phyloP scores from a whole-genome alignment of 352 stramenopile species.

The Halophytophthora batemanensis region DNA sequence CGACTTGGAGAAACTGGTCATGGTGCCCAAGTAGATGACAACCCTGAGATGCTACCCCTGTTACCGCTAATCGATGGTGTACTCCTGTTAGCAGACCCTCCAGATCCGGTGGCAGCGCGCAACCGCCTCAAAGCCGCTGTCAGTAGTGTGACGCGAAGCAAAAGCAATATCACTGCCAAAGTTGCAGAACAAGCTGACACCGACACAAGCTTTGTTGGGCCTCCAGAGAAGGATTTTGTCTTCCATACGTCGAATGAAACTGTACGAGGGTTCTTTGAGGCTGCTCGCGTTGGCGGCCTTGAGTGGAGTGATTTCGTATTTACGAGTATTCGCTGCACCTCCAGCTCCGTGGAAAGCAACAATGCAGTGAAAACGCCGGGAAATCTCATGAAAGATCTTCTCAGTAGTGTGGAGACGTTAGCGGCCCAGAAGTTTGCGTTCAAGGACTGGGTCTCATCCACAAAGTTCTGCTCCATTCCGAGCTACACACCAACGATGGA shows the following conservation, averaged over 20 bases:
- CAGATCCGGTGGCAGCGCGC: constrained; percentile 1
- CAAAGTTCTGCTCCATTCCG: constrained; percentile 38
- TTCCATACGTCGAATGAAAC: constrained; percentile 45
- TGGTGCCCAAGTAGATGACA: constrained; percentile 7
- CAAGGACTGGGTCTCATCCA: constrained; percentile 54
- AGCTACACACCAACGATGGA: neutral
- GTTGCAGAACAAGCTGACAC: neutral
- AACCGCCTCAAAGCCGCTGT: constrained; percentile 8
- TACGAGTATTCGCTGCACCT: constrained; percentile 35
- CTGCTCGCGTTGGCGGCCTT: constrained; percentile 38
- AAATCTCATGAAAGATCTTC: constrained; percentile 38
- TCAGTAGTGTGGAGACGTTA: constrained; percentile 26
- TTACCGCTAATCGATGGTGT: constrained; percentile 61
- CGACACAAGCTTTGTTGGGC: neutral
- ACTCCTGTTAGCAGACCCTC: constrained; percentile 38
- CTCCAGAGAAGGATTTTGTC: constrained; percentile 14
- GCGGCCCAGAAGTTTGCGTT: constrained; percentile 54
- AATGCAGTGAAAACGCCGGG: constrained; percentile 19
- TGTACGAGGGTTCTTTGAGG: constrained; percentile 38
- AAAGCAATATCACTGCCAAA: constrained; percentile 1
- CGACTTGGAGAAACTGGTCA: constrained; percentile 28
- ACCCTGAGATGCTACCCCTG: constrained; percentile 25
- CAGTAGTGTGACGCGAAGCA: constrained; percentile 3
- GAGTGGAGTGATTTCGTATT: constrained; percentile 84
- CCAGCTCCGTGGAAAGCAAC: constrained; percentile 14